phyloP scores from a whole-genome alignment of 305 asterid genomes.

The Stenogyne calaminthoides region DNA sequence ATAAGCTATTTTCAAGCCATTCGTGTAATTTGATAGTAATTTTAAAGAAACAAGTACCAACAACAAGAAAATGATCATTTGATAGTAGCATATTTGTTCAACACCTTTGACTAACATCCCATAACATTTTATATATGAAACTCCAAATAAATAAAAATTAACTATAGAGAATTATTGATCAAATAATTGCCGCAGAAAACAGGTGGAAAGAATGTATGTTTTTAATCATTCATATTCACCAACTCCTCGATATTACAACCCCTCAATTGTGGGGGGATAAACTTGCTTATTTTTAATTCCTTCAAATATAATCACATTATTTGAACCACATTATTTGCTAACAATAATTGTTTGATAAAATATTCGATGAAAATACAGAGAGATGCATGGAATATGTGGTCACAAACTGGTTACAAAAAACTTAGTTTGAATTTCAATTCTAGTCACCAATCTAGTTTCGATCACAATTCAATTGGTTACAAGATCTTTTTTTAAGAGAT shows the following conservation, averaged over 20 bases:
- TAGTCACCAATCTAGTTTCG: too few species aligned
- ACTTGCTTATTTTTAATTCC: background rate
- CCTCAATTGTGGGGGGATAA: conserved; percentile 8
- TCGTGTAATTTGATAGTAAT: too few species aligned
- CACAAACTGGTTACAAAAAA: conserved; percentile 1
- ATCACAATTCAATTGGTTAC: too few species aligned
- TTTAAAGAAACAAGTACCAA: too few species aligned
- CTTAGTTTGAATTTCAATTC: background rate
- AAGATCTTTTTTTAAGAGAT: too few species aligned
- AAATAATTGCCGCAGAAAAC: conserved; percentile 27
- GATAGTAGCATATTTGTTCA: too few species aligned
- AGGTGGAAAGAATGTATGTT: conserved; percentile 23
- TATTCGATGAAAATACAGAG: background rate
- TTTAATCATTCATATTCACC: conserved; percentile 25
- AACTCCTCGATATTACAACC: conserved; percentile 22
- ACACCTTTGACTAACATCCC: background rate
- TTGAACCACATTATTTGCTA: conserved; percentile 17
- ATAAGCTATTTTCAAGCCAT: too few species aligned
- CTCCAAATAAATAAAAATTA: background rate
- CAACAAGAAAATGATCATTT: too few species aligned
- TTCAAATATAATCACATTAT: background rate
- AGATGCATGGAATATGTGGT: conserved; percentile 30
- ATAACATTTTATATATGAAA: background rate
- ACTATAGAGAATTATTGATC: conserved; percentile 4
- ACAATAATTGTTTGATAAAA: background rate